phyloP scores from a whole-genome alignment of 192 early-diverging fungal genomes.

The Coemansia sp. region DNA sequence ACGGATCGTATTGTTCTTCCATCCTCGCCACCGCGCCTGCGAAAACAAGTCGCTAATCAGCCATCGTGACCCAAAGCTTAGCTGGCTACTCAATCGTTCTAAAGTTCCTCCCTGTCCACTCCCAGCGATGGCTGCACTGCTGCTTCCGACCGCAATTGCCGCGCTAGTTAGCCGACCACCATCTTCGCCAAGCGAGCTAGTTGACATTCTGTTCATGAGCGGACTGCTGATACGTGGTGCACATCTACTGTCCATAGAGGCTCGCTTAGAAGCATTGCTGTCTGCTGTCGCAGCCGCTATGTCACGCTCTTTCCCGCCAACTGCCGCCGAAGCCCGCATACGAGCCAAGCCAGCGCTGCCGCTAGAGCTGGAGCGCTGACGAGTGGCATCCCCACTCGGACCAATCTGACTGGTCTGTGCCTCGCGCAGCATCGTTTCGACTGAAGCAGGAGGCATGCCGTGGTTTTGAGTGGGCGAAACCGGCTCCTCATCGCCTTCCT shows the following conservation, averaged over 20 bases:
- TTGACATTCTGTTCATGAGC: conserved; percentile 3
- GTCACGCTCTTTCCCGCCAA: not conserved
- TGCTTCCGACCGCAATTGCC: not conserved
- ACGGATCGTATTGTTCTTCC: conserved; percentile 48
- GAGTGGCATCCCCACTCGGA: not conserved
- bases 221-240: not conserved
- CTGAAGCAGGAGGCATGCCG: conserved; percentile 11
- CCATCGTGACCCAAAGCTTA: conserved; percentile 52
- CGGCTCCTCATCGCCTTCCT: not conserved
- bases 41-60: conserved; percentile 53
- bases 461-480: conserved; percentile 1
- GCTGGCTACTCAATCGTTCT: conserved; percentile 43
- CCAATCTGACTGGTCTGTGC: conserved; percentile 39
- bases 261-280: not conserved
- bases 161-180: not conserved
- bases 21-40: conserved; percentile 47
- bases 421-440: conserved; percentile 50
- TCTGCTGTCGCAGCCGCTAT: not conserved
- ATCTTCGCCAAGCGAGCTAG: not conserved
- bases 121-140: not conserved
- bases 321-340: not conserved
- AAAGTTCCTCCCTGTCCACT: not conserved
- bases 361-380: not conserved
- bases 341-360: not conserved
- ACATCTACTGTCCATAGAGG: not conserved